Evolutionary conservation across 495 filamentous ascomycete species (phyloP).

Genomic region (Zalerion maritima): DNA sequence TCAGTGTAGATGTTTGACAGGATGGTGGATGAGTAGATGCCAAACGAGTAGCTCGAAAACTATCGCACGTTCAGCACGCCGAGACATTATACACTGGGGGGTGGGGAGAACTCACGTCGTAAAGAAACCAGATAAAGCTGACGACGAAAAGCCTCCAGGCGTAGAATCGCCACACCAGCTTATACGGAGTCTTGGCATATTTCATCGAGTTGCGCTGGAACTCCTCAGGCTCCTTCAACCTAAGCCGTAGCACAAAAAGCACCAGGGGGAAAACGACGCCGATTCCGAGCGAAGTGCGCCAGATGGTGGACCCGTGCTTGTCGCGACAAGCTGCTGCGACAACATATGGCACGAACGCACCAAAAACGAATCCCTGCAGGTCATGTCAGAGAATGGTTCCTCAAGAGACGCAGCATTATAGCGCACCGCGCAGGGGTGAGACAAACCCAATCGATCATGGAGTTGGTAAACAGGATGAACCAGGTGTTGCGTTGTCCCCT

Average conservation of each 20-base stretch:
- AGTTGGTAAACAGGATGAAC: conserved; percentile 91
- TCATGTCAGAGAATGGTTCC: no score
- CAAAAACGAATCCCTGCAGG: conserved; percentile 55
- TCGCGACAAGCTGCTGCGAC: conserved; percentile 55
- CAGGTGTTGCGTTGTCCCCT: conserved; percentile 67
- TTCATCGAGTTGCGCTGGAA: conserved; percentile 46
- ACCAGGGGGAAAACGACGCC: conserved; percentile 66
- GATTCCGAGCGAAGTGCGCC: conserved; percentile 62
- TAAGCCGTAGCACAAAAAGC: conserved; percentile 59
- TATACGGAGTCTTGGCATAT: conserved; percentile 40
- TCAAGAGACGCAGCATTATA: no score
- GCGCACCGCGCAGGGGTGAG: no score
- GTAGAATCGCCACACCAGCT: conserved; percentile 41
- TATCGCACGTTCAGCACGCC: conserved; percentile 4
- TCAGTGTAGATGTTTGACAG: conserved; percentile 44
- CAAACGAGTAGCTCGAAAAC: conserved; percentile 67
- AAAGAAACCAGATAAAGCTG: conserved; percentile 81
- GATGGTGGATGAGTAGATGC: conserved; percentile 62
- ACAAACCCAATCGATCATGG: conserved; percentile 56
- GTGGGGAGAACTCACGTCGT: conserved; percentile 39
- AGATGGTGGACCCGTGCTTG: conserved; percentile 54
- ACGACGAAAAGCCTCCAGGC: conserved; percentile 50
- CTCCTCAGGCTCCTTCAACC: conserved; percentile 70
- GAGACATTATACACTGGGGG: background rate
- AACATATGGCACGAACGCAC: conserved; percentile 56